phyloP scores from a whole-genome alignment of 1,284 basidiomycete species.

The Sporisorium exsertum region DNA sequence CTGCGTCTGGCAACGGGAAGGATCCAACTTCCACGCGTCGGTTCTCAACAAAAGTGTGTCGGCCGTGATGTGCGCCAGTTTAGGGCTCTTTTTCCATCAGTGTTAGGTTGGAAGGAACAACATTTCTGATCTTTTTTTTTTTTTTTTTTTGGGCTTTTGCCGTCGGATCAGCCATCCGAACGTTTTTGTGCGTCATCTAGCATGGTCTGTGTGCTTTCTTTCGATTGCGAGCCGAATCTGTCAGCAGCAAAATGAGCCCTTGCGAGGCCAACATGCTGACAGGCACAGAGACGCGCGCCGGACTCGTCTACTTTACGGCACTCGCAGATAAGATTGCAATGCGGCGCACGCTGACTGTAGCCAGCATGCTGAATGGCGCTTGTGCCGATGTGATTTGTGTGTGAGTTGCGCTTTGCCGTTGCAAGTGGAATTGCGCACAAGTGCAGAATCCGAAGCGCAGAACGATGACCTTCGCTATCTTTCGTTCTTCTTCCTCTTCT shows the following conservation, averaged over 20 bases:
- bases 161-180: conserved; percentile 1
- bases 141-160: neutral
- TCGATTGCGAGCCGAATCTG: neutral
- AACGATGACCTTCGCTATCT: no score
- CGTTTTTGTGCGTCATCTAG: neutral
- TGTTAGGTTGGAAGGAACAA: no score
- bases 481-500: no score
- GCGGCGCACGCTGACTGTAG: neutral
- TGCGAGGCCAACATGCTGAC: neutral
- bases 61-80: conserved; percentile 6
- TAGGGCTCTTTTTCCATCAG: no score
- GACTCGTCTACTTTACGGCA: no score
- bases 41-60: neutral
- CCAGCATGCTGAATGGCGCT: no score
- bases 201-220: neutral
- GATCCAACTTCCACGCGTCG: conserved; percentile 4
- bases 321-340: neutral
- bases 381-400: no score
- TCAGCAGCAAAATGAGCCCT: neutral
- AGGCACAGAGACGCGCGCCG: no score
- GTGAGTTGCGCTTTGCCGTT: no score
- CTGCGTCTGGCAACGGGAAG: neutral
- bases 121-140: neutral
- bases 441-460: no score
- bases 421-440: no score